These are phyloP conservation scores for Euclidium syriacum DNA, from an alignment of 345 rosid genomes.

Conservation along the genomic window DNA sequence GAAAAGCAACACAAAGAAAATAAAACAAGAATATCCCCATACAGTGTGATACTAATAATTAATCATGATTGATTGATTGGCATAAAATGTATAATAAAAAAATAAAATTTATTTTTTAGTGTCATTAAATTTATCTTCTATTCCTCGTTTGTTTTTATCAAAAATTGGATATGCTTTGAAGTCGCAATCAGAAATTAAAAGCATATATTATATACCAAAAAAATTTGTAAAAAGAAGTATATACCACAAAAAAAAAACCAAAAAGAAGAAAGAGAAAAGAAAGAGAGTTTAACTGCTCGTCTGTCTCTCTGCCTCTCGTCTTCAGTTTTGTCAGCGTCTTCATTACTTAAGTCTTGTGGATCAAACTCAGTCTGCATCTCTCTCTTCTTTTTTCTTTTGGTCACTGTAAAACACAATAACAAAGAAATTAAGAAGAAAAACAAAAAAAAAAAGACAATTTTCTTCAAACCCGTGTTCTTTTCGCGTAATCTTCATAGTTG, in stretches of 20 bases:
- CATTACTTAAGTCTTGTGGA: slow-evolving; percentile 2
- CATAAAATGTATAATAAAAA: background rate
- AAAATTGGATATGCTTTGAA: background rate
- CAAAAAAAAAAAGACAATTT: background rate
- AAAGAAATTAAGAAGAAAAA: background rate
- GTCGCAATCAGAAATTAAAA: slow-evolving; percentile 2
- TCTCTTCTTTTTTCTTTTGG: background rate
- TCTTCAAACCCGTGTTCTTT: slow-evolving; percentile 12
- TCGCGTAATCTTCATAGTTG: slow-evolving; percentile 15
- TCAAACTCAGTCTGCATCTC: background rate
- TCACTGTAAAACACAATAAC: slow-evolving; percentile 1
- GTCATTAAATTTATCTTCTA: background rate
- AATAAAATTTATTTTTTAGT: background rate
- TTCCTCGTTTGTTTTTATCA: background rate
- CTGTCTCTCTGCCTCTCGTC: slow-evolving; percentile 24
- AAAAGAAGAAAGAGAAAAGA: background rate
- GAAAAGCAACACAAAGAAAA: background rate
- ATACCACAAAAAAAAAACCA: background rate
- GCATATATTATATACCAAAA: background rate
- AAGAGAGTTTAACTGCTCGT: slow-evolving; percentile 15
- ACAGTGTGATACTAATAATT: background rate
- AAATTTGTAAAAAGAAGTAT: background rate
- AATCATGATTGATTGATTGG: background rate
- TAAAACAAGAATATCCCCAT: background rate
- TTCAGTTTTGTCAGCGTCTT: slow-evolving; percentile 29